Conservation (phyloP, 1,139 yeast genomes). For the Hansenula lynferdii region DNA sequence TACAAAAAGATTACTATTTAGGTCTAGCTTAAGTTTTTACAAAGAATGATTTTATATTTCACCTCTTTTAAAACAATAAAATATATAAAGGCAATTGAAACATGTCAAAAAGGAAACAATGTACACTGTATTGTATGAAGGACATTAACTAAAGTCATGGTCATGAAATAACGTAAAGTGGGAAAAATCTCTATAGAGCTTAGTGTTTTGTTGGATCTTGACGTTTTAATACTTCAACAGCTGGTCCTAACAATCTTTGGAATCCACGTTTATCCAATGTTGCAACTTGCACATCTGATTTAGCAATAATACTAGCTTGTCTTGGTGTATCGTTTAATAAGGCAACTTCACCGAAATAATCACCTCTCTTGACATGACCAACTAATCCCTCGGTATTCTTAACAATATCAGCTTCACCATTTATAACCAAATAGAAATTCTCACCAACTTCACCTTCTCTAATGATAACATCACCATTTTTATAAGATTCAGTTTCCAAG, state of each 20-base stretch:
- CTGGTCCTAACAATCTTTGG: slow-evolving; percentile 91
- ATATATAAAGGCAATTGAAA: no score
- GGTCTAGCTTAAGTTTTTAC: slow-evolving; percentile 24
- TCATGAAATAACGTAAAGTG: no score
- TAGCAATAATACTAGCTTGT: slow-evolving; percentile 88
- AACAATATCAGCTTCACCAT: slow-evolving; percentile 76
- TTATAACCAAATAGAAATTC: slow-evolving; percentile 83
- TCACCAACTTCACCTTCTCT: slow-evolving; percentile 91
- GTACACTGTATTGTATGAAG: no score
- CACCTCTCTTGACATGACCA: slow-evolving; percentile 67
- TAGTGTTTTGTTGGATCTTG: slow-evolving; percentile 67
- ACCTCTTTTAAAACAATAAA: no score
- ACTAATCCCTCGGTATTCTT: slow-evolving; percentile 52
- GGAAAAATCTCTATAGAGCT: no score
- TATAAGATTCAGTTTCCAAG: slow-evolving; percentile 69
- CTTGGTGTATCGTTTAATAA: slow-evolving; percentile 87
- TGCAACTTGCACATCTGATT: slow-evolving; percentile 76
- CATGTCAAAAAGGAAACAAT: no score
- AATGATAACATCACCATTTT: slow-evolving; percentile 71
- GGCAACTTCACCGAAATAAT: slow-evolving; percentile 95
- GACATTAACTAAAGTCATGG: no score
- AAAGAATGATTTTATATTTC: no score
- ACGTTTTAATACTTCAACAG: slow-evolving; percentile 72
- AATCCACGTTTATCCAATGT: slow-evolving; percentile 90
- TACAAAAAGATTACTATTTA: slow-evolving; percentile 47